These are phyloP conservation scores for Colletotrichum falcatum DNA, from an alignment of 2,329 filamentous ascomycete genomes.

Conservation along the genomic window DNA sequence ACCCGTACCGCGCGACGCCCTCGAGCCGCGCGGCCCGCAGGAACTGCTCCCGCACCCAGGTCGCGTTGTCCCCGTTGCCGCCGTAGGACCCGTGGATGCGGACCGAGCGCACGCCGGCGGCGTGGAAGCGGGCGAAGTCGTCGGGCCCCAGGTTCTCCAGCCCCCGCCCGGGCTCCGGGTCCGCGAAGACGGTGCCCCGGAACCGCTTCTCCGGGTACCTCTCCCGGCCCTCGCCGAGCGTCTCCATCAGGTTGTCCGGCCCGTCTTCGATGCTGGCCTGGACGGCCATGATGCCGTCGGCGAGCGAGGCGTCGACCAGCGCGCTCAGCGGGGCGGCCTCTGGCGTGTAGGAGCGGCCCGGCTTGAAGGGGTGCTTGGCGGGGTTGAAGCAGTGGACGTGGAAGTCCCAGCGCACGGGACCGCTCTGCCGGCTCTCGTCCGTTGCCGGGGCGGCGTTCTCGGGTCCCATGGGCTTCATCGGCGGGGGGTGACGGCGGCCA, in stretches of 20 bases:
- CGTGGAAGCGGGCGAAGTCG: slow-evolving; percentile 2
- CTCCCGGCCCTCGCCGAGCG: background rate
- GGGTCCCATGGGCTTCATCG: background rate
- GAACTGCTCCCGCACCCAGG: slow-evolving; percentile 18
- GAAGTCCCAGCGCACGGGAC: background rate
- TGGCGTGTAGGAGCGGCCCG: slow-evolving; percentile 18
- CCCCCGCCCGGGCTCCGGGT: background rate
- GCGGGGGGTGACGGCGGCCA: background rate
- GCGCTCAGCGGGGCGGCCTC: slow-evolving; percentile 3
- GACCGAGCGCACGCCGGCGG: slow-evolving; percentile 10
- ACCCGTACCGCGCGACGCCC: background rate
- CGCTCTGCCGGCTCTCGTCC: background rate
- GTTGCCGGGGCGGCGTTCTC: background rate
- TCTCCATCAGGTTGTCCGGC: background rate
- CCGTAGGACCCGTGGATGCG: slow-evolving; percentile 26
- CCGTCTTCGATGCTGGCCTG: slow-evolving; percentile 25
- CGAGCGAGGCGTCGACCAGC: background rate
- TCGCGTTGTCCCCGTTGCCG: slow-evolving; percentile 3
- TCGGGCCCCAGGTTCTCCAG: background rate
- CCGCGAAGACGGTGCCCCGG: background rate
- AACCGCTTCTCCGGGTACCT: background rate
- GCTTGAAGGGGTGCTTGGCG: slow-evolving; percentile 7
- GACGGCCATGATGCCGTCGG: slow-evolving; percentile 7
- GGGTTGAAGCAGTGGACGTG: slow-evolving; percentile 19
- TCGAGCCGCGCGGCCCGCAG: background rate